These are phyloP conservation scores for Nissolia schottii DNA, from an alignment of 306 rosid genomes.

Conservation along the genomic window DNA sequence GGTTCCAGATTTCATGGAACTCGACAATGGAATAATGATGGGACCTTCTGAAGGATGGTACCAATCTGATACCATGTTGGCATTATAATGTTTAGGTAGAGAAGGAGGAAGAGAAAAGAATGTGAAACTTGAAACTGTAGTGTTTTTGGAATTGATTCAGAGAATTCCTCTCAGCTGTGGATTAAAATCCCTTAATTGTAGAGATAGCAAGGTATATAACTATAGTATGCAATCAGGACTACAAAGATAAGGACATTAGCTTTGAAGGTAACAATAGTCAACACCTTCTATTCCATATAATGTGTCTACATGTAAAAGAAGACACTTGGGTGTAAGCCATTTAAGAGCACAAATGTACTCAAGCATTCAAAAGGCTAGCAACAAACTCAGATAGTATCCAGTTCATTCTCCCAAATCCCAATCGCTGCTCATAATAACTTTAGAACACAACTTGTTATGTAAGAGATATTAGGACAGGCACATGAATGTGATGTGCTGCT, in stretches of 20 bases:
- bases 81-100: background rate
- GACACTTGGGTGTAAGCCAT: background rate
- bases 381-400: background rate
- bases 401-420: background rate
- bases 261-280: background rate
- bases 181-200: background rate
- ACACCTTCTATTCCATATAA: background rate
- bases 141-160: background rate
- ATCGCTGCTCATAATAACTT: background rate
- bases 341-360: background rate
- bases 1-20: background rate
- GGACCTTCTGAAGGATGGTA: background rate
- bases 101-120: background rate
- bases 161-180: no score
- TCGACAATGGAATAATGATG: background rate
- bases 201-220: background rate
- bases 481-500: background rate
- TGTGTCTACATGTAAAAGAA: background rate
- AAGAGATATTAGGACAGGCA: background rate
- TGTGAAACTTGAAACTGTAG: background rate
- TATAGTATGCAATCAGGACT: background rate
- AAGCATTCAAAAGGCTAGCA: background rate
- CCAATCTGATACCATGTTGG: background rate
- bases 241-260: background rate
- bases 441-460: background rate